These are phyloP conservation scores for Crithidia expoeki DNA, from an alignment of 208 protist species.

Conservation along the genomic window DNA sequence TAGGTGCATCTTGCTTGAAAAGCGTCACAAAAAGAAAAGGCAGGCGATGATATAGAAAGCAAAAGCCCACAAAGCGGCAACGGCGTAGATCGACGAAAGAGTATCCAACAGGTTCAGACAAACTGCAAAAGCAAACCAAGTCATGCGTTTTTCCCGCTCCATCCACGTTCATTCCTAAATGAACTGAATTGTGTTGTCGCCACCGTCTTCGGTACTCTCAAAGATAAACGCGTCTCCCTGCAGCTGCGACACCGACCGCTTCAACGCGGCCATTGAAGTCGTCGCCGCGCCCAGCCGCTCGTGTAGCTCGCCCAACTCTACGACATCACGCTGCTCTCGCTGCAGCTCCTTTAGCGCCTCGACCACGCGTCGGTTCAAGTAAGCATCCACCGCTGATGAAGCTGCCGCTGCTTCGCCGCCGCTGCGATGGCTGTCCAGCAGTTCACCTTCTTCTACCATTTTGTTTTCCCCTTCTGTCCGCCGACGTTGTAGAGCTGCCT, in stretches of 20 bases:
- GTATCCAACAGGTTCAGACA: too few relatives aligned
- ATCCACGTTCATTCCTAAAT: too few relatives aligned
- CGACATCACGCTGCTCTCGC: conserved; percentile 60
- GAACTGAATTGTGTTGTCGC: conserved; percentile 75
- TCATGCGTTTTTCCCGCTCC: too few relatives aligned
- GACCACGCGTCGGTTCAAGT: conserved; percentile 43
- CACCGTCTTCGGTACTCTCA: conserved; percentile 57
- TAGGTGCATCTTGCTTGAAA: not conserved
- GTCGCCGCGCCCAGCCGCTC: conserved; percentile 41
- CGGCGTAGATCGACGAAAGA: too few relatives aligned
- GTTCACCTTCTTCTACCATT: not conserved
- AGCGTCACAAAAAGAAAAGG: too few relatives aligned
- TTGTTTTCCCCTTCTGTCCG: not conserved
- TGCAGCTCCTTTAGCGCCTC: conserved; percentile 65
- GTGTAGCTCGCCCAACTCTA: conserved; percentile 61
- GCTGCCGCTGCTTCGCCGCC: not conserved
- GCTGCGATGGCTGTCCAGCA: conserved; percentile 1
- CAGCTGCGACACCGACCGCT: conserved; percentile 51
- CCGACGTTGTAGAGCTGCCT: not conserved
- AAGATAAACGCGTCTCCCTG: conserved; percentile 80
- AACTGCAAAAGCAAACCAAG: too few relatives aligned
- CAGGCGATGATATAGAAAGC: too few relatives aligned
- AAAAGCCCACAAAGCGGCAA: too few relatives aligned
- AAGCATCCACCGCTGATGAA: conserved; percentile 5
- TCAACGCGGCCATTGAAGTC: conserved; percentile 40